Conservation (phyloP, 148 eudicot species). For the Amaranthus palmeri region DNA sequence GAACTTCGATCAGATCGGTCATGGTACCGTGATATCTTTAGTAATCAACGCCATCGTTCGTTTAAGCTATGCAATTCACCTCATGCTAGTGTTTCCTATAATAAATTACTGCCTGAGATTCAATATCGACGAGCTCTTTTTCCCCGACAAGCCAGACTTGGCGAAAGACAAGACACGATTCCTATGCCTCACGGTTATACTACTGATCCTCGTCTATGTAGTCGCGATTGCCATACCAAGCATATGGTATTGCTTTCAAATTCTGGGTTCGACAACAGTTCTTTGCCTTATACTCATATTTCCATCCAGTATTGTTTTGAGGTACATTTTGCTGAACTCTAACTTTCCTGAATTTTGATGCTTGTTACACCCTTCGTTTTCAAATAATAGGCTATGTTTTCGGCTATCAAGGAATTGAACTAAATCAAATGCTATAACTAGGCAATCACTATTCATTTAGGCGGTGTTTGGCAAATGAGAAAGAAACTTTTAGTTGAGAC, state of each 20-base stretch:
- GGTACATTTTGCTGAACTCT: constrained; percentile 32
- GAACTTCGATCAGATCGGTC: constrained; percentile 60
- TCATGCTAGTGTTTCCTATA: constrained; percentile 86
- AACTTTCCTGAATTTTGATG: neutral
- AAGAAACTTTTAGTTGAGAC: too few species aligned
- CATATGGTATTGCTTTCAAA: constrained; percentile 93
- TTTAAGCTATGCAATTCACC: constrained; percentile 79
- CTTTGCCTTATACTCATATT: constrained; percentile 75
- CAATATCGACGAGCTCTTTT: constrained; percentile 68
- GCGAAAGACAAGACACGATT: constrained; percentile 52
- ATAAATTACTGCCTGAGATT: constrained; percentile 67
- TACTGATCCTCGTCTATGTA: constrained; percentile 51
- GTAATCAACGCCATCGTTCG: constrained; percentile 57
- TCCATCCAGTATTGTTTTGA: constrained; percentile 71
- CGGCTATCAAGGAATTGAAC: too few species aligned
- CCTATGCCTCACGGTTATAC: constrained; percentile 45
- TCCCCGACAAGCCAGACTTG: constrained; percentile 42
- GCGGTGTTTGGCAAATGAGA: too few species aligned
- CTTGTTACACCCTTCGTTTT: neutral
- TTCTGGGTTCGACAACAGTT: constrained; percentile 84
- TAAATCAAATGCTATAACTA: too few species aligned
- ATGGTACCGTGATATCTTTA: constrained; percentile 34
- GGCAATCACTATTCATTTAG: too few species aligned
- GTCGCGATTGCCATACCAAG: constrained; percentile 70
- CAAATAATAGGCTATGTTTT: too few species aligned